These are phyloP conservation scores for Aspergillus asperescens DNA, from an alignment of 495 filamentous ascomycete genomes.

Conservation along the genomic window DNA sequence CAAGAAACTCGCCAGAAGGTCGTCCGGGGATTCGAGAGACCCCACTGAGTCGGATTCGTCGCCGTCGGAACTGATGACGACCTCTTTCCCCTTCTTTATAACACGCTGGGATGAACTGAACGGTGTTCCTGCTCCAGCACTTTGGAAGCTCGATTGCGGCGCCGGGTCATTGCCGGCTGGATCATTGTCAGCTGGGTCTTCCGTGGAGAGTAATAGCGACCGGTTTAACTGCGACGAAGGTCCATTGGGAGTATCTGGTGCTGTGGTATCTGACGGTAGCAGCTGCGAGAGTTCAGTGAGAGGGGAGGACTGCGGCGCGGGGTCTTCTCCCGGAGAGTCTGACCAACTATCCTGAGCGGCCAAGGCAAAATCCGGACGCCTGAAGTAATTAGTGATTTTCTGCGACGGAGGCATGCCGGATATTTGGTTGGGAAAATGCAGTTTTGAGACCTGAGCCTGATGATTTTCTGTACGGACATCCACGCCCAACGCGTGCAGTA, in stretches of 20 bases:
- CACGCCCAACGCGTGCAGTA: conserved; percentile 11
- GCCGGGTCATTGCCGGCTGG: neutral
- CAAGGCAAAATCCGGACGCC: conserved; percentile 25
- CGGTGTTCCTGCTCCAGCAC: conserved; percentile 18
- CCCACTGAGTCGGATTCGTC: conserved; percentile 56
- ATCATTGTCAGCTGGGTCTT: conserved; percentile 3
- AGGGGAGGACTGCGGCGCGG: conserved; percentile 26
- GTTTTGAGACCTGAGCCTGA: conserved; percentile 1
- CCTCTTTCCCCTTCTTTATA: conserved; percentile 43
- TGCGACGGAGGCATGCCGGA: conserved; percentile 19
- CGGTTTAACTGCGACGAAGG: conserved; percentile 18
- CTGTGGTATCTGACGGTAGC: conserved; percentile 19
- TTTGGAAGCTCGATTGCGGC: conserved; percentile 18
- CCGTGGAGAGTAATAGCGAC: conserved; percentile 11
- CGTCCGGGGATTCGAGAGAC: conserved; percentile 43
- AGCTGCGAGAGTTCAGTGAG: conserved; percentile 32
- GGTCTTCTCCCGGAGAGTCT: conserved; percentile 8
- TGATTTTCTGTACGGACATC: neutral
- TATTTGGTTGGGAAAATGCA: neutral
- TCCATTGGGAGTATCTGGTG: conserved; percentile 17
- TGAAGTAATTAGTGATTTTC: conserved; percentile 39
- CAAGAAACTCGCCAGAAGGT: conserved; percentile 30
- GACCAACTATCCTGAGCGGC: neutral
- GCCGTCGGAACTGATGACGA: conserved; percentile 66
- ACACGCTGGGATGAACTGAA: conserved; percentile 37